Evolutionary conservation across 2,329 filamentous ascomycete species (phyloP).

Genomic region (Purpureocillium lavendulum): DNA sequence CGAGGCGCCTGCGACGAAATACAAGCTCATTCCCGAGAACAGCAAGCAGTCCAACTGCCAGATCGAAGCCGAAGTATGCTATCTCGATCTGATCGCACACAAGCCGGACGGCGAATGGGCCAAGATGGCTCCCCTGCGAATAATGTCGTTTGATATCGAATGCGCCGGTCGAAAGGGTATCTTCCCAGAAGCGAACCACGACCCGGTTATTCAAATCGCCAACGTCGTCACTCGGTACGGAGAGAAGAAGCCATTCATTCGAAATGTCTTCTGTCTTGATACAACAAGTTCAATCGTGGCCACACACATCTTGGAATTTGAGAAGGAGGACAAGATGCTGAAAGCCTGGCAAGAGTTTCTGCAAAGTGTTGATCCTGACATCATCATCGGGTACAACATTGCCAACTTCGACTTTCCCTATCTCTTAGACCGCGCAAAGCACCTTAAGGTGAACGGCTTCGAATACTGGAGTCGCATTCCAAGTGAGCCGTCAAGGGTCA

Average conservation of each 20-base stretch:
- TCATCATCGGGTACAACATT: constrained; percentile 99
- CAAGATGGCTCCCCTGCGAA: constrained; percentile 90
- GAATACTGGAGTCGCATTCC: constrained; percentile 81
- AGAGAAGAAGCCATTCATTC: constrained; percentile 89
- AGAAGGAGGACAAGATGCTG: constrained; percentile 82
- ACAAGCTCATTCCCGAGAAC: constrained; percentile 57
- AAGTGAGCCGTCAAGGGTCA: constrained; percentile 60
- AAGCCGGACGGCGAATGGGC: constrained; percentile 89
- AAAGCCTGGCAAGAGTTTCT: constrained; percentile 86
- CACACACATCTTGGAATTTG: constrained; percentile 80
- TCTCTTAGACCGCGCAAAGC: constrained; percentile 75
- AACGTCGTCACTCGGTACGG: constrained; percentile 92
- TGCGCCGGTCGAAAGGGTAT: constrained; percentile 96
- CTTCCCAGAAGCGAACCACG: constrained; percentile 85
- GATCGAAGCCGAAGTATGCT: constrained; percentile 83
- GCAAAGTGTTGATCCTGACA: constrained; percentile 84
- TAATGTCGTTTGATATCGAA: constrained; percentile 97
- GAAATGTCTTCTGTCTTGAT: constrained; percentile 94
- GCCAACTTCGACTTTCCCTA: constrained; percentile 98
- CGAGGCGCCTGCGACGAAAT: constrained; percentile 68
- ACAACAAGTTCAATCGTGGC: constrained; percentile 90
- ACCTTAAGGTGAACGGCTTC: constrained; percentile 73
- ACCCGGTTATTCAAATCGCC: constrained; percentile 96
- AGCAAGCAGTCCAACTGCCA: constrained; percentile 87
- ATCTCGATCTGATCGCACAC: constrained; percentile 77